Conservation (phyloP, 2,329 filamentous ascomycete species). For the Sporothrix protearum region DNA sequence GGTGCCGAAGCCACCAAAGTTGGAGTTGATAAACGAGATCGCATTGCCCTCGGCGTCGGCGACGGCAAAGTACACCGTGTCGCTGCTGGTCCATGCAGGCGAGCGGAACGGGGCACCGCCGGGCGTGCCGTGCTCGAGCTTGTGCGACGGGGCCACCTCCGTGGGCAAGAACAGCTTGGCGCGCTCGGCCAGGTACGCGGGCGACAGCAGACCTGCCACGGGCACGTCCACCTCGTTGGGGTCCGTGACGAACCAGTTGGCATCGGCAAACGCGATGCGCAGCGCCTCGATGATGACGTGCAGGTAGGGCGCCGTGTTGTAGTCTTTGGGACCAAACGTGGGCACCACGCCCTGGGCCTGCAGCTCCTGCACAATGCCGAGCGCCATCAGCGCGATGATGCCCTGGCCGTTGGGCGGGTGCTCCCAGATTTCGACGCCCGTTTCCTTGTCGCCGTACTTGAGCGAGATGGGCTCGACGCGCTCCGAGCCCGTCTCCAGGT, state of each 20-base stretch:
- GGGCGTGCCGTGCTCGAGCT: constrained; percentile 61
- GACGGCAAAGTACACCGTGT: constrained; percentile 91
- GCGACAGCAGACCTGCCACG: constrained; percentile 63
- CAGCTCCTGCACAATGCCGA: constrained; percentile 86
- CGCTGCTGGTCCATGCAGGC: constrained; percentile 77
- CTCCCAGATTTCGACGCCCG: constrained; percentile 83
- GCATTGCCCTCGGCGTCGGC: constrained; percentile 82
- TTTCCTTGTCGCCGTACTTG: constrained; percentile 50
- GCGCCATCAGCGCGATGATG: constrained; percentile 88
- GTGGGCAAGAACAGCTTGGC: constrained; percentile 51
- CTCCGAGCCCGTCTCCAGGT: constrained; percentile 65
- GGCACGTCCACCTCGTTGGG: constrained; percentile 70
- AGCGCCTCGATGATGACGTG: constrained; percentile 86
- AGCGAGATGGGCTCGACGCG: constrained; percentile 82
- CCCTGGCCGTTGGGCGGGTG: constrained; percentile 96
- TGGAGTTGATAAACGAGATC: constrained; percentile 95
- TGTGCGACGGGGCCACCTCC: constrained; percentile 55
- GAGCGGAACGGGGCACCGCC: constrained; percentile 41
- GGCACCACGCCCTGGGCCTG: constrained; percentile 73
- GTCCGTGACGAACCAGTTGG: constrained; percentile 84
- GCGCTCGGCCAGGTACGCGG: constrained; percentile 70
- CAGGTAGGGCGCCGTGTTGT: constrained; percentile 77
- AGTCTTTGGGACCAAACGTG: constrained; percentile 63
- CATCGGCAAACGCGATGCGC: constrained; percentile 86
- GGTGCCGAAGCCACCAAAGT: constrained; percentile 86